Evolutionary conservation across 2,329 filamentous ascomycete genomes (phyloP), one percentile per base, ranked within the genome.

Genomic region (Penicillium sp.): DNA sequence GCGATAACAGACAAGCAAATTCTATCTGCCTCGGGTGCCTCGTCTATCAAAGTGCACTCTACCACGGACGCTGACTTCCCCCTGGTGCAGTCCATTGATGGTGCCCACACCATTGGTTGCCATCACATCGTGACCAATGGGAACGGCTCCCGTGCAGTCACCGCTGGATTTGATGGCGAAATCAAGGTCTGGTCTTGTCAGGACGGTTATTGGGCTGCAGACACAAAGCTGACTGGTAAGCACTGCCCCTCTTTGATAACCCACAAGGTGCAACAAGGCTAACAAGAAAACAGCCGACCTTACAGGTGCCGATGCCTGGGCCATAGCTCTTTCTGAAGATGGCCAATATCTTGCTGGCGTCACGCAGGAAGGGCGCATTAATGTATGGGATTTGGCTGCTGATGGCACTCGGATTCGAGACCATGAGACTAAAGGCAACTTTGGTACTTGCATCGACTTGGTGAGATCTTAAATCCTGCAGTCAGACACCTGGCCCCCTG

Each of bases 371-470:
- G 94, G 94, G 4, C 86, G 89, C 54, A 86, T 97, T 70, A 92
- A 93, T 67, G 89, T 97, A 41, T 97, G 93, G 91, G 88, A 96
- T 71, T 75, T 88, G 31, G 70, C 78, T 49, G 81, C 77, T 13
- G 77, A 79, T 38, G 74, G 74, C 4, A 80, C 84, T 38, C 90
- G 89, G 75, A 87, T 94, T 60, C 83, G 86, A 50, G 87, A 93
- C 68, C 96, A 94, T 70, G 92, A 96, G 78, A 97, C 93, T 1
- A 91, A 93, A 66, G 92, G 92, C 15, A 93, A 89, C 74, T 97
- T 97, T 77, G 93, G 92, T 38, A 86, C 94, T 78, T 89, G 89
- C 69, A 87, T 99, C 60, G 93, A 94, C 73, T 77, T 97, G 73
- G 84, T 86, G 76, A 58, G 75, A 64, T 31, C 12, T 58, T 64